Percentiles rank a stretch among this genome's conserved stretches.
Evolutionary conservation across 2,329 filamentous ascomycete genomes (phyloP).

Genomic region (Alternaria longipes): DNA sequence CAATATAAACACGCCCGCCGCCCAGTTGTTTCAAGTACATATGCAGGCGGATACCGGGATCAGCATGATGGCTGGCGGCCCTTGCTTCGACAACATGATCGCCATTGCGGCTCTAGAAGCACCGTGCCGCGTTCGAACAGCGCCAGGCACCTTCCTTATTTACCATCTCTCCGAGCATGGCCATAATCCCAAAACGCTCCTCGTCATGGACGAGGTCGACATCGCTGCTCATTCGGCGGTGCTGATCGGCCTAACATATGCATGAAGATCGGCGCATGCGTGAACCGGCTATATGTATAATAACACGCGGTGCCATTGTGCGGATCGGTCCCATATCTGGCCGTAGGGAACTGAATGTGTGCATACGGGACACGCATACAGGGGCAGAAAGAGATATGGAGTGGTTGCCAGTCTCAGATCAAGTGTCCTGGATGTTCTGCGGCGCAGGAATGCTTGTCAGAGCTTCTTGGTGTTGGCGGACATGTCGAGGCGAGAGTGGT

Average conservation of each 20-base stretch:
- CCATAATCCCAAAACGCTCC: background rate
- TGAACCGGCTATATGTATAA: background rate
- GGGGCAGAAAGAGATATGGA: background rate
- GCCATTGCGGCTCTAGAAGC: background rate
- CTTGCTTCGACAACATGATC: background rate
- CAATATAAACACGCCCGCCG: slow-evolving; percentile 2
- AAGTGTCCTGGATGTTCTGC: background rate
- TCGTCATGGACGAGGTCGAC: background rate
- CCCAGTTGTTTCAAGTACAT: background rate
- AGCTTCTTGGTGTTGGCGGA: background rate
- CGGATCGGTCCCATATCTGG: background rate
- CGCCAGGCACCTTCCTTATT: background rate
- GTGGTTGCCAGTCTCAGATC: background rate
- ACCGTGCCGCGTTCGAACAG: background rate
- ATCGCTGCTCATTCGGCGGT: background rate
- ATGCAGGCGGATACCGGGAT: slow-evolving; percentile 5
- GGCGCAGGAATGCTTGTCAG: background rate
- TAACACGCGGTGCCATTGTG: background rate
- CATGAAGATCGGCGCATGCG: background rate
- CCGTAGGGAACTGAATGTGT: background rate
- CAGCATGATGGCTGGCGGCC: background rate
- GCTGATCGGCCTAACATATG: background rate
- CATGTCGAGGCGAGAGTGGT: too few species aligned
- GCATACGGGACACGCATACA: background rate
- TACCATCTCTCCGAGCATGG: background rate